Conservation (phyloP, 495 filamentous ascomycete species). For the Xylaria flabelliformis region DNA sequence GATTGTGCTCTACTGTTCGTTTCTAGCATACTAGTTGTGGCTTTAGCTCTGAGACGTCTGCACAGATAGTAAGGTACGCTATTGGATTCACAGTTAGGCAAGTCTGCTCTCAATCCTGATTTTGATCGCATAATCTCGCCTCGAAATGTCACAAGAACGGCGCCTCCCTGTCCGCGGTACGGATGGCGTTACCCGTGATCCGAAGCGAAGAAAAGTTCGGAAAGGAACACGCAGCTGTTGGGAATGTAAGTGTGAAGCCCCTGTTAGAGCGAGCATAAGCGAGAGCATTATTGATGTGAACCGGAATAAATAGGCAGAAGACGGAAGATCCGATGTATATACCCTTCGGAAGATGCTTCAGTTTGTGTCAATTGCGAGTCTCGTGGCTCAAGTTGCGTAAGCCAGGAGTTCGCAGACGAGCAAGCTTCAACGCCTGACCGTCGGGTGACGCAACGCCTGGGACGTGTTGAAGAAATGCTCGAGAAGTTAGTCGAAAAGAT, state of each 20-base stretch:
- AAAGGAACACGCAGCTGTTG: constrained; percentile 64
- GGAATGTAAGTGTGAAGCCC: constrained; percentile 53
- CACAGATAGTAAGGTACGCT: background rate
- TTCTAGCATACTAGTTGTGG: background rate
- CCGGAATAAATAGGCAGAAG: constrained; percentile 45
- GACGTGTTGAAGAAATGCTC: constrained; percentile 53
- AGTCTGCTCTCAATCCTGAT: background rate
- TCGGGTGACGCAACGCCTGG: constrained; percentile 52
- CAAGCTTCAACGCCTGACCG: constrained; percentile 42
- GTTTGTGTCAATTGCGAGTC: constrained; percentile 55
- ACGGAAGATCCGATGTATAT: constrained; percentile 56
- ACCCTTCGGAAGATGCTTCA: constrained; percentile 43
- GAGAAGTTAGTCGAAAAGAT: constrained; percentile 53
- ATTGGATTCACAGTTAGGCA: background rate
- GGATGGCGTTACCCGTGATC: constrained; percentile 16
- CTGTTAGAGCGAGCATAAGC: background rate
- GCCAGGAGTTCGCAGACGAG: constrained; percentile 58
- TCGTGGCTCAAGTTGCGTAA: constrained; percentile 54
- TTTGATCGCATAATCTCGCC: background rate
- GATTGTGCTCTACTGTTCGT: background rate
- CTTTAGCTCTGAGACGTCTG: background rate
- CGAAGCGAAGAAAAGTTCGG: constrained; percentile 55
- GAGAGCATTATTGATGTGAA: constrained; percentile 1
- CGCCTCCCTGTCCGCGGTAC: constrained; percentile 1
- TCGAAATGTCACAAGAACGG: constrained; percentile 16